phyloP scores from a whole-genome alignment of 2,329 filamentous ascomycete genomes.

The Bretziella fagacearum region DNA sequence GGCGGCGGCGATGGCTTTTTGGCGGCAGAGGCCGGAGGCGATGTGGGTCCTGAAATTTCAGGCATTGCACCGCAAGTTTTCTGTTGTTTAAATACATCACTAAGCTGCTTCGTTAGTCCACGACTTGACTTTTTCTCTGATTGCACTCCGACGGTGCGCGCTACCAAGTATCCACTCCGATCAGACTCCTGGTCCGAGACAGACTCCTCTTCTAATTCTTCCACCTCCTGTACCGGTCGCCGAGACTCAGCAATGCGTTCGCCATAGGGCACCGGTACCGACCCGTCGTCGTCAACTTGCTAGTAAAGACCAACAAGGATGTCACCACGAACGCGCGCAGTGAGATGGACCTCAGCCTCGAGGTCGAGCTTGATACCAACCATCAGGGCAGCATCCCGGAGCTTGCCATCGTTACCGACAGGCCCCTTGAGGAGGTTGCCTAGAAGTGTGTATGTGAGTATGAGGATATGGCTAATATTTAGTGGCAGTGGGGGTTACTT shows the following conservation, averaged over 20 bases:
- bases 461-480: background rate
- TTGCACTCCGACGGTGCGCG: too few species aligned
- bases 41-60: background rate
- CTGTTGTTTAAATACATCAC: too few species aligned
- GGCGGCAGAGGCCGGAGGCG: background rate
- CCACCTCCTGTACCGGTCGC: background rate
- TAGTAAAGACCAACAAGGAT: conserved; percentile 43
- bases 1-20: background rate
- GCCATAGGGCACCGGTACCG: background rate
- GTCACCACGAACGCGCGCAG: conserved; percentile 42
- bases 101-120: too few species aligned
- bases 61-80: too few species aligned
- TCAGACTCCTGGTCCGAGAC: too few species aligned
- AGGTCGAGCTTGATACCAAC: conserved; percentile 47
- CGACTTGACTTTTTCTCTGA: too few species aligned
- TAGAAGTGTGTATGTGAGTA: conserved; percentile 17
- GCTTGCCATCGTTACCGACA: conserved; percentile 38
- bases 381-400: conserved; percentile 40
- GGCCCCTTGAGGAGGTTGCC: conserved; percentile 40
- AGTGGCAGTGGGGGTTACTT: conserved; percentile 9
- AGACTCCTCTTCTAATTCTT: background rate
- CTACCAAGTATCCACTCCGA: too few species aligned
- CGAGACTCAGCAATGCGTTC: too few species aligned
- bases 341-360: conserved; percentile 45
- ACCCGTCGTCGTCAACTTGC: conserved; percentile 12